phyloP scores from a whole-genome alignment of 2,329 filamentous ascomycete genomes.

The Fusarium nygamai region DNA sequence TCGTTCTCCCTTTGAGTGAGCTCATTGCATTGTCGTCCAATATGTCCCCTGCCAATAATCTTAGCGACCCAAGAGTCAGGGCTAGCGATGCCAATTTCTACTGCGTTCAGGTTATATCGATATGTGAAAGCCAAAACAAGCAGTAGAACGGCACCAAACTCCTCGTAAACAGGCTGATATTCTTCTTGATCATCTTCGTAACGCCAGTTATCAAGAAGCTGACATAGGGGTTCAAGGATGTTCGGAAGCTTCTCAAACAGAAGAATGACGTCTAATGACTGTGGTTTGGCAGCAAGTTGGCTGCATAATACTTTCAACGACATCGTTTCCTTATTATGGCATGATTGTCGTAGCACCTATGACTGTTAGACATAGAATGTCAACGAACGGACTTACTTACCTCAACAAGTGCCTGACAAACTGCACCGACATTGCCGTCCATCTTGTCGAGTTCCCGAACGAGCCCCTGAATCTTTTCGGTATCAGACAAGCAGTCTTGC shows the following conservation, averaged over 20 bases:
- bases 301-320: constrained; percentile 79
- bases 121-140: constrained; percentile 79
- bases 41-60: constrained; percentile 68
- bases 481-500: constrained; percentile 79
- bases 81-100: constrained; percentile 70
- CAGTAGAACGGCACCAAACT: constrained; percentile 81
- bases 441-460: constrained; percentile 87
- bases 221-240: constrained; percentile 79
- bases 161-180: constrained; percentile 86
- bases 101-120: constrained; percentile 73
- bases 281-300: constrained; percentile 76
- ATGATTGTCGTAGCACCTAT: constrained; percentile 74
- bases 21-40: constrained; percentile 66
- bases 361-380: background rate
- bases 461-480: constrained; percentile 78
- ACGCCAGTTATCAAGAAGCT: constrained; percentile 79
- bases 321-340: constrained; percentile 79
- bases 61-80: constrained; percentile 75
- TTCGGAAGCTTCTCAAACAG: constrained; percentile 76
- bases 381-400: constrained; percentile 51
- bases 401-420: constrained; percentile 80
- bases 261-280: constrained; percentile 77
- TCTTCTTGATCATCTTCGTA: constrained; percentile 87
- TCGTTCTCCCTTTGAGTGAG: constrained; percentile 71
- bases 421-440: constrained; percentile 90